These are phyloP conservation scores for Pythium aristosporum DNA, from an alignment of 352 stramenopile genomes.

Conservation along the genomic window DNA sequence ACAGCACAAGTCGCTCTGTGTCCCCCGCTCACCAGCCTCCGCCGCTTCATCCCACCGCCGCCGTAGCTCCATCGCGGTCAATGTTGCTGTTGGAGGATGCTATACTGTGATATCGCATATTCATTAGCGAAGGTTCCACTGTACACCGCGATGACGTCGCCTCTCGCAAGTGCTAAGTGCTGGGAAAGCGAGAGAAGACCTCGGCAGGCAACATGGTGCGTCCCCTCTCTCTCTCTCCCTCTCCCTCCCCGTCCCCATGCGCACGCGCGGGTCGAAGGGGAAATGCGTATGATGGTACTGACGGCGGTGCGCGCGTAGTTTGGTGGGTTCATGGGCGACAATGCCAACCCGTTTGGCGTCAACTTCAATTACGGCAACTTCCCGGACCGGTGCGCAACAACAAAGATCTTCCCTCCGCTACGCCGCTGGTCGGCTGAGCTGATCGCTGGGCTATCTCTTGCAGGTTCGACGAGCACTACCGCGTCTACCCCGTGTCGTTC, in stretches of 20 bases:
- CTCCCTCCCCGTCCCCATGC: neutral
- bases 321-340: conserved; percentile 64
- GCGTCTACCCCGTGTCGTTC: conserved; percentile 86
- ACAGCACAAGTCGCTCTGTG: neutral
- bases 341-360: conserved; percentile 74
- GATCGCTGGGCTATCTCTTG: neutral
- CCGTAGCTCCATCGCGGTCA: conserved; percentile 6
- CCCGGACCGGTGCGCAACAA: conserved; percentile 46
- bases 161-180: conserved; percentile 10
- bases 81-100: neutral
- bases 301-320: conserved; percentile 40
- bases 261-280: neutral
- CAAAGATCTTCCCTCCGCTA: neutral
- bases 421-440: neutral
- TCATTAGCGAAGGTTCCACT: conserved; percentile 1
- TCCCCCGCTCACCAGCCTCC: neutral
- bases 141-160: conserved; percentile 6
- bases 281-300: neutral
- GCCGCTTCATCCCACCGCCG: conserved; percentile 21
- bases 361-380: conserved; percentile 83
- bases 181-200: conserved; percentile 21
- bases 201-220: conserved; percentile 17
- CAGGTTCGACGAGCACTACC: conserved; percentile 88
- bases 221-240: neutral
- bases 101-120: conserved; percentile 18